Evolutionary conservation across 2,329 filamentous ascomycete genomes (phyloP).

Genomic region (Aspergillus ustus): DNA sequence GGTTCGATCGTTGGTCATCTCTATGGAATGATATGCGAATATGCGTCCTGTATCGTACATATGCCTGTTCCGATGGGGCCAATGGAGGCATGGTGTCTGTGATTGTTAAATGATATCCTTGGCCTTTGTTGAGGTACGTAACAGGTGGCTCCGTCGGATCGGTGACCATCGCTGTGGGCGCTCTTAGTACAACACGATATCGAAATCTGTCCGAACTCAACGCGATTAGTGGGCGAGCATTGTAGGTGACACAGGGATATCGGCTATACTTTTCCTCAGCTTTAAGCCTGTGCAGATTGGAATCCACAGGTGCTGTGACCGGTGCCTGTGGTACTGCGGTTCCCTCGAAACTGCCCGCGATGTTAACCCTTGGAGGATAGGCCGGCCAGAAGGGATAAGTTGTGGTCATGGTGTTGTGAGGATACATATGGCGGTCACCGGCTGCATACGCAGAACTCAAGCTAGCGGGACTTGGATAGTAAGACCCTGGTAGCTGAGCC

Average conservation of each 20-base stretch:
- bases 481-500: neutral
- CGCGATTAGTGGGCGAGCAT: too few species aligned
- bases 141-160: neutral
- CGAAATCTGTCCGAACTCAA: too few species aligned
- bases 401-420: neutral
- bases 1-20: conserved; percentile 80
- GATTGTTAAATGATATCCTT: neutral
- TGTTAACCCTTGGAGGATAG: neutral
- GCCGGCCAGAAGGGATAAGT: too few species aligned
- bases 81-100: neutral
- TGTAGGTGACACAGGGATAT: neutral
- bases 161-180: neutral
- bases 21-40: conserved; percentile 91
- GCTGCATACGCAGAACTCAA: neutral
- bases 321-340: neutral
- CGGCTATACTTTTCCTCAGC: neutral
- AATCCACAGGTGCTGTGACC: neutral
- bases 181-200: neutral
- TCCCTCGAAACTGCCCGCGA: neutral
- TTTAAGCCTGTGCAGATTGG: neutral
- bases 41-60: conserved; percentile 63
- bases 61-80: neutral
- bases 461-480: neutral
- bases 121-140: neutral
- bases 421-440: neutral